Evolutionary conservation across 2,329 filamentous ascomycete genomes (phyloP), one percentile per base, ranked within the genome.

Genomic region (Aureobasidium musti): DNA sequence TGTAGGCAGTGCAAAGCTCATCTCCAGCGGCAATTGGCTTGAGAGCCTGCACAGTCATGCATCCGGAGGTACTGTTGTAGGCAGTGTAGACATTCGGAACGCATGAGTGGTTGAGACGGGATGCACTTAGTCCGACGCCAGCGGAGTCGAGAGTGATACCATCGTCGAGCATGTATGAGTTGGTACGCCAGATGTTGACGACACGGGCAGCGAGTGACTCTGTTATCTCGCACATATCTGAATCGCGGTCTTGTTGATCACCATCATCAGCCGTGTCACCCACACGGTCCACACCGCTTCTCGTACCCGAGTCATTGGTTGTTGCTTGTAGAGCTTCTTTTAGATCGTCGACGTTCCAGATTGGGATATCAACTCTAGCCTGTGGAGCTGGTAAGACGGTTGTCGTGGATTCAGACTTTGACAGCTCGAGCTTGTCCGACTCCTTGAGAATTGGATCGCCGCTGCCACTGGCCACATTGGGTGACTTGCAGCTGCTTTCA

Each of bases 21-120:
- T 74, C 72, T 19, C 72, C 73, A 5, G 67, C 66, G 17, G 68
- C 33, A 63, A 76, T 74, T 49, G 73, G 70, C n/a, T 69, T 67
- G 7, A 72, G 63, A 1, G 73, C 71, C 59, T 75, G 70, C 13
- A 75, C 69, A 5, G 69, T 72, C 17, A 66, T 59, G 17, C 28
- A 30, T 30, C 56, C 43, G 39, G 64, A 53, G 19, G 33, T 43
- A 21, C 65, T 63, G 57, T 67, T 68, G 39, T 57, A 67, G 7
- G 66, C 61, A 33, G 59, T 53, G 53, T 68, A 69, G 35, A 69
- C 68, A 45, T 69, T 69, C 14, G 68, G 66, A 28, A 30, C 19
- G 56, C 68, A 69, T n/a, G 54, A 66, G 53, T 69, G 68, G 47
- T 69, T 69, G 37, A 69, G 56, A 19, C 68, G 61, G 10, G 68